Evolutionary conservation across 768 basidiomycete genomes (phyloP).

Genomic region (Boletus huronensis): DNA sequence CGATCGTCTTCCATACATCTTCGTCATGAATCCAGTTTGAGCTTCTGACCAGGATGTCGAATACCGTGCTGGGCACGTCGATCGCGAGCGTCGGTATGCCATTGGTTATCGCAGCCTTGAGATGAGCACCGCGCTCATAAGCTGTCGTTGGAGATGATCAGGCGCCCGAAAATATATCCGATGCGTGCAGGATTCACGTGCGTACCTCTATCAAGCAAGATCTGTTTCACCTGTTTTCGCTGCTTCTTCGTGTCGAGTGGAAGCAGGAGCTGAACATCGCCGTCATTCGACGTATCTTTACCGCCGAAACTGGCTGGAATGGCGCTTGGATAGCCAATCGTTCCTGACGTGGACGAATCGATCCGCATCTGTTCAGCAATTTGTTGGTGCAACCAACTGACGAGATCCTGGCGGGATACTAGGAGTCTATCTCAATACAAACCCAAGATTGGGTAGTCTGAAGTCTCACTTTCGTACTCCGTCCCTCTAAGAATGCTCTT

Average conservation of each 20-base stretch:
- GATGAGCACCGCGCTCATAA: constrained; percentile 54
- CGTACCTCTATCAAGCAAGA: constrained; percentile 65
- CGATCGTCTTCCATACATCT: constrained; percentile 64
- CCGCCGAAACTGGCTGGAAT: constrained; percentile 31
- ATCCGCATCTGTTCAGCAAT: constrained; percentile 77
- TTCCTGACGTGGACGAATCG: constrained; percentile 64
- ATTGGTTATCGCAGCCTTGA: constrained; percentile 56
- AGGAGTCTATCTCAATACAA: constrained; percentile 27
- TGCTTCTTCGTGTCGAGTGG: constrained; percentile 72
- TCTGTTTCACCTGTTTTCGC: constrained; percentile 65
- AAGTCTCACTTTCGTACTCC: constrained; percentile 59
- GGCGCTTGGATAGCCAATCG: constrained; percentile 41
- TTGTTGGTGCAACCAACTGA: constrained; percentile 70
- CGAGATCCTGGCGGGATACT: constrained; percentile 66
- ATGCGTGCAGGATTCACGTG: background rate
- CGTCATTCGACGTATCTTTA: constrained; percentile 33
- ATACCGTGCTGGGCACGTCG: constrained; percentile 58
- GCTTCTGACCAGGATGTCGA: constrained; percentile 58
- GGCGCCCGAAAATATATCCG: background rate
- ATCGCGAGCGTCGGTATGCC: constrained; percentile 70
- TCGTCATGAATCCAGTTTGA: constrained; percentile 71
- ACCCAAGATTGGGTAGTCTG: background rate
- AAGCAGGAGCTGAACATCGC: constrained; percentile 62
- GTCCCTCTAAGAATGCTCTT: constrained; percentile 79
- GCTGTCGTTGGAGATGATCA: constrained; percentile 37